These are phyloP conservation scores for Papiliotrema terrestris DNA, from an alignment of 1,284 basidiomycete species.

Conservation along the genomic window DNA sequence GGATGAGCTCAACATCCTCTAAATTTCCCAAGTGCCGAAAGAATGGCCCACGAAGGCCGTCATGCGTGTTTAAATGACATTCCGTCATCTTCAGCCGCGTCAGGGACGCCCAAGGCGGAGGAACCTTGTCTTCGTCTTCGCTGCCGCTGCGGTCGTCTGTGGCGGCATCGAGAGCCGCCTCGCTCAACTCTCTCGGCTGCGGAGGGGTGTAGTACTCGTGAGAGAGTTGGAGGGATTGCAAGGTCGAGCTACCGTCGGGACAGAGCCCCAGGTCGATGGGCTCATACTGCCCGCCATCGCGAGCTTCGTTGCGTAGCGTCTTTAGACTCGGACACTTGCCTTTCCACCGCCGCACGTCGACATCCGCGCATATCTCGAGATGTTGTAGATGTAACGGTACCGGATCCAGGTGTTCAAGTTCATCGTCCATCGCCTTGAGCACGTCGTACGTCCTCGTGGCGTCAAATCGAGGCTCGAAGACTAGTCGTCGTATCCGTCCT, in stretches of 20 bases:
- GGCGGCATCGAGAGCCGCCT: not conserved
- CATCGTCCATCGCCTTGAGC: conserved; percentile 1
- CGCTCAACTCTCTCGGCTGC: no score
- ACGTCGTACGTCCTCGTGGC: conserved; percentile 2
- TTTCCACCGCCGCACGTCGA: not conserved
- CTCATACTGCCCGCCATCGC: no score
- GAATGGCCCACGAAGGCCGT: not conserved
- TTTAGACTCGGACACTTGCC: no score
- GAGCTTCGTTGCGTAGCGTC: no score
- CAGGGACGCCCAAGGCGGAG: no score
- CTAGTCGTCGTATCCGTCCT: conserved; percentile 15
- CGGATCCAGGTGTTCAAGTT: not conserved
- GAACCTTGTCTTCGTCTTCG: no score
- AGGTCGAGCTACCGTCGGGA: not conserved
- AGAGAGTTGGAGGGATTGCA: no score
- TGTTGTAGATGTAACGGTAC: not conserved
- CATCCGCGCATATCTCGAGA: not conserved
- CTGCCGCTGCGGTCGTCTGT: not conserved
- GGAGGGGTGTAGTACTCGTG: no score
- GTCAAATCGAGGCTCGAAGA: conserved; percentile 8
- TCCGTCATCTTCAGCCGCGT: not conserved
- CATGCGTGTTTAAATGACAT: not conserved
- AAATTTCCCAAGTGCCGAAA: not conserved
- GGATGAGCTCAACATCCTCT: no score
- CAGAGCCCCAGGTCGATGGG: not conserved